Evolutionary conservation across 345 rosid genomes (phyloP), one percentile per base, ranked within the genome.

Genomic region (Anastatica hierochuntica): DNA sequence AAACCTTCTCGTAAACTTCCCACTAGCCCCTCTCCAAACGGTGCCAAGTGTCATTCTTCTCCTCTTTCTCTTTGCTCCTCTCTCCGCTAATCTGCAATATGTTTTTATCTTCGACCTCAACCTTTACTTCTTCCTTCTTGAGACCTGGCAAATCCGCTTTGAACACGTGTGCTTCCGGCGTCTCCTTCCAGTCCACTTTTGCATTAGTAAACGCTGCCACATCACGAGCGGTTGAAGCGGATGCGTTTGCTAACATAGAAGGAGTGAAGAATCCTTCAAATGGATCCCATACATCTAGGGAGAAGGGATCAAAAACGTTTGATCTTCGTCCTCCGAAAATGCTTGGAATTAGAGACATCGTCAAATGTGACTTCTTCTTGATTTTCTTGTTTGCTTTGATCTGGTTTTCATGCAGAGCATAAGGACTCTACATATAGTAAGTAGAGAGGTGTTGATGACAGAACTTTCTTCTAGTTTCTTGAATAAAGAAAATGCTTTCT

Each of bases 91-190:
- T 73, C 45, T 64, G 64, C 3, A 69, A 44, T 8, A 69, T 33
- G 52, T 64, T 60, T 31, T 68, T 64, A 8, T 64, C 77, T 16
- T 73, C 77, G 13, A 73, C 68, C 54, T 69, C 74, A 7, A 73
- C 68, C 35, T 73, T 73, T 53, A 73, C 74, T 5, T 64, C 77
- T 39, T 73, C 74, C 19, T 68, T 73, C 61, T 60, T 73, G 24
- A 73, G 27, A 18, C 77, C 77, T 1, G 69, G 63, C 14, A 64
- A 18, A 10, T 66, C 71, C 3, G 71, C 71, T 45, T 51, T 66
- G 53, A 66, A 66, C 29, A 66, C 65, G 20, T 66, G 70, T 37
- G 65, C 71, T 14, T 66, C 65, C 0, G 60, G 65, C 0, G 71
- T 66, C 9, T 66, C 70, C 48, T 58, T 66, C 70, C 70, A 66